These are phyloP conservation scores for Fusarium graminum DNA, from an alignment of 2,329 filamentous ascomycete genomes.

Conservation along the genomic window DNA sequence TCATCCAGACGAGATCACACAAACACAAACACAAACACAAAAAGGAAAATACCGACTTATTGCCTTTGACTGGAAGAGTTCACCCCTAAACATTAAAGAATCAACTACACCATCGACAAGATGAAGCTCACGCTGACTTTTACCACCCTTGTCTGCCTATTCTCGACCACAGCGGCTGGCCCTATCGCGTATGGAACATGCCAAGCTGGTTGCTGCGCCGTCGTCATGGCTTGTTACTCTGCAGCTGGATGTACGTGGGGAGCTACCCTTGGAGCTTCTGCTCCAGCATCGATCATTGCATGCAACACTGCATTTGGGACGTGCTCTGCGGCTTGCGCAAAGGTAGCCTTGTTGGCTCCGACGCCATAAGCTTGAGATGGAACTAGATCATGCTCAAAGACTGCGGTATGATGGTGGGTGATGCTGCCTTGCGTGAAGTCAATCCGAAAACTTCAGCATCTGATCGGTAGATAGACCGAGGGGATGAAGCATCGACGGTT, in stretches of 20 bases:
- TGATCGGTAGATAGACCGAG: too few species aligned
- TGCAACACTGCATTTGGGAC: conserved; percentile 14
- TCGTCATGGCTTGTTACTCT: conserved; percentile 12
- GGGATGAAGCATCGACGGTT: too few species aligned
- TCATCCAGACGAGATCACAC: too few species aligned
- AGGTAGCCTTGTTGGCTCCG: conserved; percentile 3
- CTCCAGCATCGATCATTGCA: conserved; percentile 6
- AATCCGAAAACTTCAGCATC: too few species aligned
- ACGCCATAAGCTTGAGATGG: background rate
- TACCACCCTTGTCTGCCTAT: background rate
- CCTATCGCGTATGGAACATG: conserved; percentile 6
- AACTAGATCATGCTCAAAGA: background rate
- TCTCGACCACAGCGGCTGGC: background rate
- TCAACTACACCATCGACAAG: background rate
- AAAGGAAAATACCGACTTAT: fast-evolving
- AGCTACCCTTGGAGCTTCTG: conserved; percentile 2
- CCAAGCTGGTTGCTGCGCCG: conserved; percentile 1
- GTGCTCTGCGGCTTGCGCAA: conserved; percentile 10
- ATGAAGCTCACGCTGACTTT: background rate
- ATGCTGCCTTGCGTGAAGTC: too few species aligned
- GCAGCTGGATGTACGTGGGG: conserved; percentile 13
- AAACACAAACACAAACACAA: too few species aligned
- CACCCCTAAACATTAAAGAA: background rate
- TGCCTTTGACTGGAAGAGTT: too few species aligned
- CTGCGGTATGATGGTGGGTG: too few species aligned